Evolutionary conservation across 2,329 filamentous ascomycete species (phyloP), one percentile per base, ranked within the genome.

Genomic region (Botrytis tulipae): DNA sequence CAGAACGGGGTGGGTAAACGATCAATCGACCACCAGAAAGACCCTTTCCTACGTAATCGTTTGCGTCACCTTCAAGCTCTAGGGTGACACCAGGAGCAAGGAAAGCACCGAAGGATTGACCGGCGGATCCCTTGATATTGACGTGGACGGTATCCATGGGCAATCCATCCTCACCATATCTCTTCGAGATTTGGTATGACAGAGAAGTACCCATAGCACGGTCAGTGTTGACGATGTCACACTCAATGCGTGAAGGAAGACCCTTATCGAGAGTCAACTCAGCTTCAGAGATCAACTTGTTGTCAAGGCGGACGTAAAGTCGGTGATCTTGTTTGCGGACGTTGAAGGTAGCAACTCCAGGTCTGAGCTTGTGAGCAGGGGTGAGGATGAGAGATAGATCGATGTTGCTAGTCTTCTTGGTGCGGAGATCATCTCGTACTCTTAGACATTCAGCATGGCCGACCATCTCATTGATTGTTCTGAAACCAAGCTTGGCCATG

Each of bases 391-490:
- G 89, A 60, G 94, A 97, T 75, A 98, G 85, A 79, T 98, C 95
- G 78, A 98, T 94, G 83, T 97, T 97, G 83, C 92, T 89, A 51
- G 95, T 97, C 88, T 98, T 98, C 73, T 90, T 87, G 48, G 92
- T 96, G 75, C 93, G 90, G 59, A 98, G 88, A 79, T 98, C 95
- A 77, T 98, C 95, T 48, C 94, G 91, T 78, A 97, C 92, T 84
- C 90, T 93, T 69, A 98, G 87, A 57, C 92, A 88, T 83, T 98
- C 95, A 37, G 93, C 95, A 77, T 92, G 94, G 32, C 95, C 95
- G 80, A 98, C 93, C 95, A 98, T 98, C 83, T 98, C 95, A 82
- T 98, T 98, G 82, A 98, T 92, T 75, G 93, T 97, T 77, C 95
- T 91, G 89, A 97, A 94, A 78, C 95, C 95, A 79, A 98, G 90